Conservation (phyloP, 169 alveolate genomes). For the Plasmodium fragile region DNA sequence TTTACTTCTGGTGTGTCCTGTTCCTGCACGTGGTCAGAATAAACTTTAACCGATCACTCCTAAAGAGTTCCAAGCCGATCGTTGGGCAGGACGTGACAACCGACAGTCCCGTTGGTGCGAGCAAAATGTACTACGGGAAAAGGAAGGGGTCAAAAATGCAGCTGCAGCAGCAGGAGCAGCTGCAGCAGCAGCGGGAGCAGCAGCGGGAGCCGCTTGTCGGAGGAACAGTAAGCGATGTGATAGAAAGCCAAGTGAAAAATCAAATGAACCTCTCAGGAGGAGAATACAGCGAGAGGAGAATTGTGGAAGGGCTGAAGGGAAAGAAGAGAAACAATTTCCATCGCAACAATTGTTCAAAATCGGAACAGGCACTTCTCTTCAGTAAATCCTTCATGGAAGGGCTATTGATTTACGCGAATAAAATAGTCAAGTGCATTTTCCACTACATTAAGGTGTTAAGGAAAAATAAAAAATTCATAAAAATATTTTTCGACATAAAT, state of each 20-base stretch:
- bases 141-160: neutral
- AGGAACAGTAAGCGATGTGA: neutral
- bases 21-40: constrained; percentile 30
- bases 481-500: constrained; percentile 46
- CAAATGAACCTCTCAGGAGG: neutral
- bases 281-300: neutral
- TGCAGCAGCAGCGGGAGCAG: neutral
- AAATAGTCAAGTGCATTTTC: constrained; percentile 19
- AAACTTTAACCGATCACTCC: constrained; percentile 12
- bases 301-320: neutral
- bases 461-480: constrained; percentile 35
- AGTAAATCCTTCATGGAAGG: neutral
- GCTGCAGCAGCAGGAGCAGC: neutral
- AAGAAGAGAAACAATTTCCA: neutral
- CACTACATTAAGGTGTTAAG: constrained; percentile 49
- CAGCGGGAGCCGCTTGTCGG: too few species aligned
- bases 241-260: too few species aligned
- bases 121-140: neutral
- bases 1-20: constrained; percentile 60
- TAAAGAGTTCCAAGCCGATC: neutral
- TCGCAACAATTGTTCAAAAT: neutral
- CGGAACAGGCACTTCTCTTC: constrained; percentile 25
- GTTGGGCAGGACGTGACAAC: neutral
- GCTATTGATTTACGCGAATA: neutral
- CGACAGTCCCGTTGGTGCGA: neutral